Evolutionary conservation across 2,329 filamentous ascomycete species (phyloP).

Genomic region (Colletotrichum endophyticum): DNA sequence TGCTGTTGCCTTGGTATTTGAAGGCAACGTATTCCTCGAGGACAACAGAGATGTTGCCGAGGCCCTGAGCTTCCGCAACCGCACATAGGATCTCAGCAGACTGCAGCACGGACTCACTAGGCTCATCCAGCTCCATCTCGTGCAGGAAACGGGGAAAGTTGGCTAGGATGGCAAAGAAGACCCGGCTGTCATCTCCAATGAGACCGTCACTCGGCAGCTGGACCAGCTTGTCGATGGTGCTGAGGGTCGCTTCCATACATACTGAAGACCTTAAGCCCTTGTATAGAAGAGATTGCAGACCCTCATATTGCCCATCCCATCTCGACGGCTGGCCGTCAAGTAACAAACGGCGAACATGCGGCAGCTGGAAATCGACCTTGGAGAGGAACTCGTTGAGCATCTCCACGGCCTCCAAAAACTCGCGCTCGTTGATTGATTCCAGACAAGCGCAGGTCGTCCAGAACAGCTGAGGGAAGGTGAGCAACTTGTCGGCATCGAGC

Average conservation of each 20-base stretch:
- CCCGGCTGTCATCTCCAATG: conserved; percentile 79
- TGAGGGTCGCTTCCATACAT: conserved; percentile 79
- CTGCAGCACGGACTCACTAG: conserved; percentile 60
- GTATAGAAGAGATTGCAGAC: conserved; percentile 83
- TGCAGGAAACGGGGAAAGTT: conserved; percentile 88
- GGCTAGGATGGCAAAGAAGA: conserved; percentile 88
- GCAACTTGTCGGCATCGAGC: conserved; percentile 76
- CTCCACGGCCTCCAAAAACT: conserved; percentile 88
- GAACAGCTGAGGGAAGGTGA: conserved; percentile 94
- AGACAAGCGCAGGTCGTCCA: conserved; percentile 98
- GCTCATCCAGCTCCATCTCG: conserved; percentile 70
- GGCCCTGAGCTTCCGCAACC: conserved; percentile 76
- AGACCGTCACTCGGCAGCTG: conserved; percentile 79
- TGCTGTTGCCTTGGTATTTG: conserved; percentile 64
- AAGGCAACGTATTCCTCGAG: conserved; percentile 73
- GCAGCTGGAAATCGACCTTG: conserved; percentile 80
- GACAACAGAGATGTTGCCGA: conserved; percentile 69
- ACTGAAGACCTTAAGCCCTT: conserved; percentile 89
- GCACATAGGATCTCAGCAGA: conserved; percentile 74
- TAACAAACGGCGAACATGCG: conserved; percentile 71
- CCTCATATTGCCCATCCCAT: conserved; percentile 91
- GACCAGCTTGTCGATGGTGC: conserved; percentile 79
- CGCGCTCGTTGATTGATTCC: conserved; percentile 94
- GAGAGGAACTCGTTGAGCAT: conserved; percentile 89
- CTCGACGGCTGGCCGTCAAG: conserved; percentile 79